Base-by-base conservation (phyloP, 257 asterid genomes). In the Thymus quinquecostatus region DNA sequence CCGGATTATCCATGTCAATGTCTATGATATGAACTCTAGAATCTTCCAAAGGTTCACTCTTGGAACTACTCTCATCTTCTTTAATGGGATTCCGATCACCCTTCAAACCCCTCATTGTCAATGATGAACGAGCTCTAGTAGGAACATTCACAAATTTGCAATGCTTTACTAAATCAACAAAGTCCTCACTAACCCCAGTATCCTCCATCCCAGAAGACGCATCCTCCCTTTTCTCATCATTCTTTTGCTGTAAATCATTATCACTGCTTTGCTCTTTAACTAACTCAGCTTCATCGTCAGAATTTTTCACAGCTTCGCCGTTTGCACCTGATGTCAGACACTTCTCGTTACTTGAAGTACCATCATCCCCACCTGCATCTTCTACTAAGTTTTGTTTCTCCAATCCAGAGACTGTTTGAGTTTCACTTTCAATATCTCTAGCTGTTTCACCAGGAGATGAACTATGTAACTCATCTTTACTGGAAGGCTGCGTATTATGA, bases 111-210 rank as follows among this genome's bases (percentile, higher is more conserved):
- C 86, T 85, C 47, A 30, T 50, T 71, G 84, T 74, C 79, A 86
- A 62, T 1, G 94, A 82, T 53, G 98, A 85, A 51, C 90, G 95
- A 40, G 93, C 81, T 87, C 80, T 87, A 27, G 92, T 89, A 49
- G 91, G 89, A 77, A 91, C 82, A 21, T 87, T 85, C 2, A 64
- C 84, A 82, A 88, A 88, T 74, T 78, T 80, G 82, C 85, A 79
- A 63, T 86, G 82, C 78, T 81, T 88, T 48, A 84, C 73, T 75
- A 94, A 73, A 82, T 86, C 93, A 67, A 68, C 63, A 64, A 32
- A 70, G 57, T 59, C 82, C 79, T 75, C 75, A n/a, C 72, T 77
- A 10, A 74, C 82, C 64, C 71, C 60, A 71, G 44, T 77, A 56
- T 73, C 88, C 79, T 76, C 80, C 51, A 29, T 66, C 9, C 34